These are phyloP conservation scores for Phytophthora pluvialis DNA, from an alignment of 352 stramenopile genomes.

Conservation along the genomic window DNA sequence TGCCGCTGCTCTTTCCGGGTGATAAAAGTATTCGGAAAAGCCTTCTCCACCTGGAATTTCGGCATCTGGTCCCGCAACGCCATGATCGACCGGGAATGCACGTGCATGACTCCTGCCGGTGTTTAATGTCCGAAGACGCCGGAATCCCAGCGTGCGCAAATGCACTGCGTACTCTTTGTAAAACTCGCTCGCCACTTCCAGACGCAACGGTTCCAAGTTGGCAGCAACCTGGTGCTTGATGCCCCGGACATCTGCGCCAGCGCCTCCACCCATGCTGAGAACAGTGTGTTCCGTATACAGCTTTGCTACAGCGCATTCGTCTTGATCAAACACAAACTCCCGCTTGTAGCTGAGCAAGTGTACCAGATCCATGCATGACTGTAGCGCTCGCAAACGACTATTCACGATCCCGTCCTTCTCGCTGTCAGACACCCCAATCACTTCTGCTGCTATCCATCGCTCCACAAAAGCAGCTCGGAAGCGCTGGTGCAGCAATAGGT, in stretches of 20 bases:
- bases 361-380: conserved; percentile 86
- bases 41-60: conserved; percentile 50
- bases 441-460: conserved; percentile 55
- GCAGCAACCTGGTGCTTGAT: conserved; percentile 81
- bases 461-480: conserved; percentile 84
- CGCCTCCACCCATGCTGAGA: conserved; percentile 65
- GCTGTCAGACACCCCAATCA: conserved; percentile 50
- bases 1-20: conserved; percentile 45
- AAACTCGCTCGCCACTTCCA: conserved; percentile 78
- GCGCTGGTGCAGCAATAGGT: conserved; percentile 69
- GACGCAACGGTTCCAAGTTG: conserved; percentile 68
- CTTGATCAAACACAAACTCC: conserved; percentile 80
- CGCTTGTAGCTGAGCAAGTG: conserved; percentile 89
- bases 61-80: conserved; percentile 19
- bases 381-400: conserved; percentile 55
- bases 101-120: conserved; percentile 26
- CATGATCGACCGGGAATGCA: conserved; percentile 26
- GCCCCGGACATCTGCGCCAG: conserved; percentile 60
- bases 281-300: conserved; percentile 83
- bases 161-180: conserved; percentile 72
- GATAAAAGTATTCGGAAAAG: conserved; percentile 80
- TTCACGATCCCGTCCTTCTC: conserved; percentile 56
- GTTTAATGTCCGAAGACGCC: conserved; percentile 53
- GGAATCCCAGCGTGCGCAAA: conserved; percentile 71
- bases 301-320: conserved; percentile 75